Evolutionary conservation across 2,329 filamentous ascomycete genomes (phyloP), one percentile per base, ranked within the genome.

Genomic region (Aspergillus proliferans): DNA sequence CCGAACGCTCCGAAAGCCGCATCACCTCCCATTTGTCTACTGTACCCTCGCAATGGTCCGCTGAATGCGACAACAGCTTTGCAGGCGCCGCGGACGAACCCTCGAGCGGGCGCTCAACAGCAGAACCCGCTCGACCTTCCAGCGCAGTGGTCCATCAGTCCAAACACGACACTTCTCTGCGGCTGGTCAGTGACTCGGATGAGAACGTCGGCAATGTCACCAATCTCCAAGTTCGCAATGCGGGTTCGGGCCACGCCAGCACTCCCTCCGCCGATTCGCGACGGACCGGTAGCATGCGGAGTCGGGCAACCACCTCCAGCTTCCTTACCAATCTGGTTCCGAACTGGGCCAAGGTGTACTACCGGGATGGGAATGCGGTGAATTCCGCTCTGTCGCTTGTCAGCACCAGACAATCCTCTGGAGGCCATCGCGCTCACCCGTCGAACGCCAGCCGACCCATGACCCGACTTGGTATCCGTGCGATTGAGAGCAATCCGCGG

Each of bases 321-420:
- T 67, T 71, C 21, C 55, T 74, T 24, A 58, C 73, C 45, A 67
- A 67, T n/a, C 65, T 63, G 34, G 65, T 75, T 40, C 75, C 76
- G 1, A 65, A 71, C 6, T 79, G 76, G 66, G 70, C 68, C 38
- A 82, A 76, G 56, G 71, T 88, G 14, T 90, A 89, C 67, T 90
- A 90, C 64, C 81, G 82, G 33, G 83, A 84, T 45, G 45, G 83
- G 80, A 65, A 76, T 74, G 52, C 77, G 70, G 43, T 81, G 71
- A 59, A 63, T 46, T 59, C 68, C 4, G 59, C 66, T 49, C 66
- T 86, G 30, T 62, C 66, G 18, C 56, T 68, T 10, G 57, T 65
- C 6, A 67, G 71, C 34, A 54, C 46, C 33, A 63, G 58, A 49
- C 62, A 62, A 7, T 63, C 67, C 22, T 56, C 64, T 8, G 53